Evolutionary conservation across 495 filamentous ascomycete species (phyloP).

Genomic region (Xylaria palmicola): DNA sequence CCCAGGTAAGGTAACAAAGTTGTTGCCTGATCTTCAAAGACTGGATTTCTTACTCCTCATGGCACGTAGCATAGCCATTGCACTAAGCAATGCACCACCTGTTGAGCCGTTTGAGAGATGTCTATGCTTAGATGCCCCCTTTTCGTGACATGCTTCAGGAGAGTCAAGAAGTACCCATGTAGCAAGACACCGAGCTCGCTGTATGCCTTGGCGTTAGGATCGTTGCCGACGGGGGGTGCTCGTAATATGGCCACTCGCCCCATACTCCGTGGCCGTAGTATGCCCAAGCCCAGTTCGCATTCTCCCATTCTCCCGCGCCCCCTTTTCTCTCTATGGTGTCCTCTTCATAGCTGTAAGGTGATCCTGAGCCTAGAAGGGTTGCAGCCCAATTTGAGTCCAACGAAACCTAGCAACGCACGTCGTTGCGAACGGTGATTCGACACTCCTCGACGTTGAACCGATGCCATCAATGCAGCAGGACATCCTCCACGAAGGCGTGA

Average conservation of each 20-base stretch:
- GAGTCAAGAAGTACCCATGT: not conserved
- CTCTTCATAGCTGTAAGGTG: not conserved
- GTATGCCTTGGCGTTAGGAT: not conserved
- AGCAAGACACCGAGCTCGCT: not conserved
- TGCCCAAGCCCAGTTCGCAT: not conserved
- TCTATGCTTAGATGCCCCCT: not conserved
- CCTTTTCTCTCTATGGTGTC: not conserved
- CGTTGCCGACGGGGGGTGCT: not conserved
- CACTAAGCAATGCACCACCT: not conserved
- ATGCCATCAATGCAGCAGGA: not conserved
- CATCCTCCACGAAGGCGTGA: not conserved
- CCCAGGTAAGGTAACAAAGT: not conserved
- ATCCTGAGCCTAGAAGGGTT: not conserved
- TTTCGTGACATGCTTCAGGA: not conserved
- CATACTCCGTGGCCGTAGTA: not conserved
- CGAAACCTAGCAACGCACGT: not conserved
- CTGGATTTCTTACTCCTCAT: not conserved
- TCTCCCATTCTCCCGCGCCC: not conserved
- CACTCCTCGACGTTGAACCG: not conserved
- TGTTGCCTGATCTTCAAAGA: constrained; percentile 1
- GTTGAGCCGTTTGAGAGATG: not conserved
- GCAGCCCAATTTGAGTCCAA: not conserved
- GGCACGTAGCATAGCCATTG: not conserved
- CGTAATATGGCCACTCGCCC: not conserved
- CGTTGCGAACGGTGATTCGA: not conserved